Percentiles rank a stretch among this genome's conserved stretches.
phyloP scores from a whole-genome alignment of 345 rosid genomes.

The Euphorbia tirucalli region DNA sequence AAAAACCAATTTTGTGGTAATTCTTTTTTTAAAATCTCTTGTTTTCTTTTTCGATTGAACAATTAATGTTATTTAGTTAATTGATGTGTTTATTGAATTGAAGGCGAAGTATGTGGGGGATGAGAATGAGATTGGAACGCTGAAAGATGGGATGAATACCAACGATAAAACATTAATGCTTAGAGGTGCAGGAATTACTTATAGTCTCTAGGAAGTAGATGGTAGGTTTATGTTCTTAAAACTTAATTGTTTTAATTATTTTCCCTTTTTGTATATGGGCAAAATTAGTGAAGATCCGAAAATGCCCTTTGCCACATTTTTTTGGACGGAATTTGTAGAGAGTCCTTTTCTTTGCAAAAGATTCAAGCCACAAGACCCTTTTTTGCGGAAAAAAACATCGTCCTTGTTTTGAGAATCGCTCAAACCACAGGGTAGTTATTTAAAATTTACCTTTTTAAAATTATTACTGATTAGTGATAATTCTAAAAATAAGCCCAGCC shows the following conservation, averaged over 20 bases:
- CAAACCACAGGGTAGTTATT: no score
- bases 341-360: no score
- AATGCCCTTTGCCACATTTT: no score
- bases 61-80: neutral
- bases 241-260: neutral
- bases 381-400: no score
- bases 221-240: slow-evolving; percentile 39
- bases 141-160: slow-evolving; percentile 51
- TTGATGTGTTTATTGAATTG: neutral
- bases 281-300: no score
- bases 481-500: no score
- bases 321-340: no score
- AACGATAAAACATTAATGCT: slow-evolving; percentile 71
- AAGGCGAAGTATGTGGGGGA: slow-evolving; percentile 80
- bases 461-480: no score
- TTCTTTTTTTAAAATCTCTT: neutral
- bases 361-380: no score
- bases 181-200: slow-evolving; percentile 70
- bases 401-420: no score
- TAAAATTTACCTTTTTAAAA: no score
- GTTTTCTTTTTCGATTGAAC: neutral
- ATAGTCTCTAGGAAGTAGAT: slow-evolving; percentile 78
- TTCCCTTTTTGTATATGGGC: neutral
- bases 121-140: slow-evolving; percentile 37
- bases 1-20: slow-evolving; percentile 78